Base-by-base conservation (phyloP, 2,329 filamentous ascomycete species). In the Botrytis deweyae region DNA sequence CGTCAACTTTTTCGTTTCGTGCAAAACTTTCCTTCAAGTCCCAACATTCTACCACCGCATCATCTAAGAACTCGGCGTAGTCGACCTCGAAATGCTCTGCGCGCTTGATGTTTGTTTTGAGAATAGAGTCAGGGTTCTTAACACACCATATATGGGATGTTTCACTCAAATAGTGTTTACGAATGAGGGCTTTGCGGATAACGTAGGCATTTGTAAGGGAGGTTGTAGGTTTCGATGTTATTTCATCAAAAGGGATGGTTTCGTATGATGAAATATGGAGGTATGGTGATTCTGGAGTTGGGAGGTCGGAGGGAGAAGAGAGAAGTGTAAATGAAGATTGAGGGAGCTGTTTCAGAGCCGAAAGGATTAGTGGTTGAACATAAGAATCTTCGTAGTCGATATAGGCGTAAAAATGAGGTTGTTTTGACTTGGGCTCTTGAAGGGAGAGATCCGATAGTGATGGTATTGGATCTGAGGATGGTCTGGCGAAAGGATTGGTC, bases 1-100 rank as follows among this genome's bases (percentile, higher is more conserved):
- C 97, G 12, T 44, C 52, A 44, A 79, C 81, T 22, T 82, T 83
- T 68, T 88, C 88, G 78, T 97, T 97, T 64, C 86, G 86, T 46
- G 88, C 88, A 82, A 97, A 87, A 78, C 92, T 95, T 73, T 93
- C 93, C 33, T 91, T 87, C 70, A 99, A 83, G 80, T 98, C 96
- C 81, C 92, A 98, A 0, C 93, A 92, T 82, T 99, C 96, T 2
- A 97, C 87, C 12, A 99, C 85, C 0, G 96, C 93, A 78, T 99
- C 96, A 76, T 98, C 96, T 22, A 99, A 85, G 80, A 98, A 99
- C 84, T 99, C 96, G 1, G 95, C 94, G 81, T 96, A 99, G 82
- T 99, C 96, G 12, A 99, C 87, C 83, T 99, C 96, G 78, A 99
- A 97, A 61, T 93, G 90, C 76, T 97, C 93, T 62, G 90, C 90